Evolutionary conservation across 139 green algal species (phyloP).

Genomic region (Picochlorum sp.): DNA sequence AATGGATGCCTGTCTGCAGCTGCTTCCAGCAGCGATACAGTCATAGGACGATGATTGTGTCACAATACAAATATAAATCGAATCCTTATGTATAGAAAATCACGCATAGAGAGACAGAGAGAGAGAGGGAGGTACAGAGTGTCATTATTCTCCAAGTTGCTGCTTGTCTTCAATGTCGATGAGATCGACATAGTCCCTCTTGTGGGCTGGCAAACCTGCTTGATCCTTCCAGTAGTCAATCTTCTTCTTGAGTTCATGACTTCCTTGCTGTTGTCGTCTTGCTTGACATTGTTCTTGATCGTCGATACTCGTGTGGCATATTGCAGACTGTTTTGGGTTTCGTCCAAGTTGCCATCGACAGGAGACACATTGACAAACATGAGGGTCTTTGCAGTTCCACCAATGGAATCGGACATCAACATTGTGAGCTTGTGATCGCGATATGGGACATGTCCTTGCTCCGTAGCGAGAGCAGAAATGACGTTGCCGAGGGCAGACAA

Average conservation of each 20-base stretch:
- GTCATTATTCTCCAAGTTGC: constrained; percentile 12
- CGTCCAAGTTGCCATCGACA: constrained; percentile 82
- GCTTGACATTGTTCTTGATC: constrained; percentile 85
- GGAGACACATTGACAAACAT: constrained; percentile 79
- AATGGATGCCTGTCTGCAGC: too few relatives aligned
- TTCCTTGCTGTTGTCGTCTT: constrained; percentile 81
- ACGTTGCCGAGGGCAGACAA: constrained; percentile 92
- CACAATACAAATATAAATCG: too few relatives aligned
- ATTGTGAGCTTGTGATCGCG: constrained; percentile 99
- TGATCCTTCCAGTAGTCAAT: constrained; percentile 90
- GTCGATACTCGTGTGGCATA: constrained; percentile 88
- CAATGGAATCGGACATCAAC: constrained; percentile 89
- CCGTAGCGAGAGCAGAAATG: constrained; percentile 82
- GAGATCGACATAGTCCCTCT: constrained; percentile 42
- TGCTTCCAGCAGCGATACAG: too few relatives aligned
- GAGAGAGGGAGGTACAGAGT: not conserved
- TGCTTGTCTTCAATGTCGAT: constrained; percentile 18
- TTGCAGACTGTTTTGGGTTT: constrained; percentile 77
- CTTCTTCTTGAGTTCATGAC: constrained; percentile 67
- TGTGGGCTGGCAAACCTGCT: constrained; percentile 65
- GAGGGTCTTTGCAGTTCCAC: constrained; percentile 68
- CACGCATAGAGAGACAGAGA: not conserved
- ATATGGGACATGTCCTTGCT: constrained; percentile 69
- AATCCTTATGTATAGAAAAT: not conserved
- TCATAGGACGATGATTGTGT: too few relatives aligned